These are phyloP conservation scores for Staphylotrichum longicolle DNA, from an alignment of 495 filamentous ascomycete genomes.

Conservation along the genomic window DNA sequence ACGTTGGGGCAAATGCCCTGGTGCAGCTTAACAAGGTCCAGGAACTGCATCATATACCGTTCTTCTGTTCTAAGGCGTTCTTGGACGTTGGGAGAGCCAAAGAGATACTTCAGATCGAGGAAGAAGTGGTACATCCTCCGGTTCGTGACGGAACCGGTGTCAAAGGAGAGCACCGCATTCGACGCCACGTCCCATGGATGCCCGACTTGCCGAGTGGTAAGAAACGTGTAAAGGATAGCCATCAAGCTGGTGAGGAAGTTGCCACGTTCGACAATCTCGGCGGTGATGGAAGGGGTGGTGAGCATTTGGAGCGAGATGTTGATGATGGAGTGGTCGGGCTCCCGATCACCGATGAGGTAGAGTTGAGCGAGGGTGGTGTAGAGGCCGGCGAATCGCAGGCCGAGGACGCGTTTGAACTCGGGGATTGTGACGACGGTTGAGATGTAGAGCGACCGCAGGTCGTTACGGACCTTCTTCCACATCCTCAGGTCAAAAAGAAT, in stretches of 20 bases:
- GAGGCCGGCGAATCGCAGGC: slow-evolving; percentile 84
- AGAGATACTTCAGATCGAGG: slow-evolving; percentile 83
- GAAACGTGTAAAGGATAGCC: slow-evolving; percentile 94
- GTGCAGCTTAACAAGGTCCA: slow-evolving; percentile 91
- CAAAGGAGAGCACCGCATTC: slow-evolving; percentile 82
- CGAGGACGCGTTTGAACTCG: slow-evolving; percentile 93
- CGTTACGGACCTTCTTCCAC: slow-evolving; percentile 92
- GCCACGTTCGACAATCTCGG: slow-evolving; percentile 89
- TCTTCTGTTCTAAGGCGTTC: slow-evolving; percentile 75
- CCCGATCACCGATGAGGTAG: slow-evolving; percentile 92
- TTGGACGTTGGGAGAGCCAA: slow-evolving; percentile 82
- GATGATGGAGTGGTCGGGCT: slow-evolving; percentile 98
- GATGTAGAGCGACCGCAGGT: slow-evolving; percentile 91
- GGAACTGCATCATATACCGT: slow-evolving; percentile 86
- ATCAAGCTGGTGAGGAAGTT: slow-evolving; percentile 95
- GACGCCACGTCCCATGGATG: slow-evolving; percentile 84
- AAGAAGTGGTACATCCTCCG: slow-evolving; percentile 96
- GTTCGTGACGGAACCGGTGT: slow-evolving; percentile 89
- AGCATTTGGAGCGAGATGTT: slow-evolving; percentile 95
- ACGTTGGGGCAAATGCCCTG: slow-evolving; percentile 96
- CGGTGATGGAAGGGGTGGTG: slow-evolving; percentile 92
- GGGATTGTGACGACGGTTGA: slow-evolving; percentile 93
- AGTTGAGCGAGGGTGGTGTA: slow-evolving; percentile 92
- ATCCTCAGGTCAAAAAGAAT: slow-evolving; percentile 93
- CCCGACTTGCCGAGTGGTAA: slow-evolving; percentile 91